Conservation (phyloP, 768 basidiomycete genomes). For the Xerocomus potaroensis region DNA sequence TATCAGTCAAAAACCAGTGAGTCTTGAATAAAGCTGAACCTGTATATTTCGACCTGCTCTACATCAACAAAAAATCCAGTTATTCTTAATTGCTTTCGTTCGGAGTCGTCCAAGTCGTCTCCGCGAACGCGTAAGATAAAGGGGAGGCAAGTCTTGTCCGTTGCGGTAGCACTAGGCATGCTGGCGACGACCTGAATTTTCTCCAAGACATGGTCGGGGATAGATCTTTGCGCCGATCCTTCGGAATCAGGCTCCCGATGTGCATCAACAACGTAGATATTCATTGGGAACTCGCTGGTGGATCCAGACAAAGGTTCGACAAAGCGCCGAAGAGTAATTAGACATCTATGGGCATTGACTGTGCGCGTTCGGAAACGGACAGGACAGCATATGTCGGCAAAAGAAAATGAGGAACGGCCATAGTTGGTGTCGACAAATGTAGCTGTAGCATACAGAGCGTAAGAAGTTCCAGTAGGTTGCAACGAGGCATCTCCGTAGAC, state of each 20-base stretch:
- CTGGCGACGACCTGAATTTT: constrained; percentile 63
- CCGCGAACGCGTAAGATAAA: constrained; percentile 60
- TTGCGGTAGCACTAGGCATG: constrained; percentile 51
- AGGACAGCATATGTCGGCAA: constrained; percentile 53
- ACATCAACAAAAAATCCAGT: constrained; percentile 53
- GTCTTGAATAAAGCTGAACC: constrained; percentile 39
- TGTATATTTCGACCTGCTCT: constrained; percentile 60
- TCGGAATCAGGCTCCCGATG: constrained; percentile 19
- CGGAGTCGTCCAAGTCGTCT: constrained; percentile 41
- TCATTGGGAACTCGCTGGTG: constrained; percentile 28
- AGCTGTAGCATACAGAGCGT: constrained; percentile 64
- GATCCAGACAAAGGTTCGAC: constrained; percentile 38
- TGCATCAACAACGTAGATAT: constrained; percentile 45
- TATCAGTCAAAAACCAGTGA: constrained; percentile 7
- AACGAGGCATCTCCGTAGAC: constrained; percentile 38
- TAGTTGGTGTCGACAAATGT: constrained; percentile 50
- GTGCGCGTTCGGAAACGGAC: constrained; percentile 45
- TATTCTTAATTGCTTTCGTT: constrained; percentile 55
- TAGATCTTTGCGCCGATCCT: constrained; percentile 19
- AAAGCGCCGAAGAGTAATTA: constrained; percentile 53
- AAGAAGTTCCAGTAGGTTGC: constrained; percentile 56
- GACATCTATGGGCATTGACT: constrained; percentile 36
- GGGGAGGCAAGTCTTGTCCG: constrained; percentile 46
- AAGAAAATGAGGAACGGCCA: constrained; percentile 37
- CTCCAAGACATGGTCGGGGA: constrained; percentile 52